Conservation (phyloP, 2,329 filamentous ascomycete species). For the Fusarium dimerum region DNA sequence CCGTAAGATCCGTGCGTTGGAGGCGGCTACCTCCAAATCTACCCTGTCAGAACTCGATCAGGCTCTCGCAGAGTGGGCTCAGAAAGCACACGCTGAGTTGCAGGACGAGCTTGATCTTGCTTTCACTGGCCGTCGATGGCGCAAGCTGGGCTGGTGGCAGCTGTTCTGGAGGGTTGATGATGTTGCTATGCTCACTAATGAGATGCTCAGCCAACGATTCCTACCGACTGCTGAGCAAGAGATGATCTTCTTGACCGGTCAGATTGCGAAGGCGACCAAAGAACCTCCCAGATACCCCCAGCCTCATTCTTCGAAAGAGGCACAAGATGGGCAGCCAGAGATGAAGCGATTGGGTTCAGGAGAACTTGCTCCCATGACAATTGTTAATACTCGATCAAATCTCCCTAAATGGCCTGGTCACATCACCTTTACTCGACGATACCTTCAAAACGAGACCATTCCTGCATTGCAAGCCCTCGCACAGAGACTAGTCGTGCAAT, state of each 20-base stretch:
- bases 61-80: constrained; percentile 71
- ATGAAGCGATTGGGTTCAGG: constrained; percentile 24
- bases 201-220: constrained; percentile 77
- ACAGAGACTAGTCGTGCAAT: constrained; percentile 74
- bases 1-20: constrained; percentile 36
- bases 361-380: constrained; percentile 28
- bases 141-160: constrained; percentile 87
- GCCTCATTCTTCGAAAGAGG: constrained; percentile 29
- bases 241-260: constrained; percentile 80
- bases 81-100: constrained; percentile 79
- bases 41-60: constrained; percentile 51
- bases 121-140: constrained; percentile 76
- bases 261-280: constrained; percentile 57
- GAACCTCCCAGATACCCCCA: constrained; percentile 36
- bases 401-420: constrained; percentile 68
- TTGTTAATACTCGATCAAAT: constrained; percentile 16
- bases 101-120: constrained; percentile 77
- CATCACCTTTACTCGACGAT: constrained; percentile 70
- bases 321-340: not conserved
- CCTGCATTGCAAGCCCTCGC: constrained; percentile 72
- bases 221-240: constrained; percentile 76
- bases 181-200: constrained; percentile 77
- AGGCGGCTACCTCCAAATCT: constrained; percentile 18
- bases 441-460: constrained; percentile 66
- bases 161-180: constrained; percentile 94